Evolutionary conservation across 805 yeast genomes (phyloP), one percentile per base, ranked within the genome.

Genomic region (Metschnikowia gelsemii): DNA sequence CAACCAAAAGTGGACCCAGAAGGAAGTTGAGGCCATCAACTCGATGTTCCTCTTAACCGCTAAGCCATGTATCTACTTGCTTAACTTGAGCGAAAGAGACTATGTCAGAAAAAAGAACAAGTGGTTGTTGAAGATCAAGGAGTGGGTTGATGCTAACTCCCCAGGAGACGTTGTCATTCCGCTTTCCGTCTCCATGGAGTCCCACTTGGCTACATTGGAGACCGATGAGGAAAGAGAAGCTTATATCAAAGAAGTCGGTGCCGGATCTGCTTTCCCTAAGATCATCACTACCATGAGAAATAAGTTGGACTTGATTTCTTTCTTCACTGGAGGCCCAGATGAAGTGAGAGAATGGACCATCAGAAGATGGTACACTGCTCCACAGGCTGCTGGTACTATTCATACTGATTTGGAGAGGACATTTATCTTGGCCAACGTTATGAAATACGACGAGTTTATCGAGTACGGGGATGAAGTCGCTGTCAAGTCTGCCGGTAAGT

Each of bases 321-420:
- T 78, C 62, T 89, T 84, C 66, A 89, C 97, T 0, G 86, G 95
- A 58, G 96, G 96, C 21, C 81, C 82, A 19, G 71, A 74, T 38
- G 96, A 89, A 63, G 90, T 85, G 8, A 72, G 91, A 56, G 95
- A 89, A 61, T 89, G 97, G 97, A 84, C 89, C 13, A 73, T 89
- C 40, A 75, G 90, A 58, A 71, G 72, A 38, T 87, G 88, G 22
- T 76, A 84, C 13, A 76, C 79, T 26, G 96, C 95, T 2, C 90
- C 91, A 27, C 86, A 86, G 48, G 96, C 95, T 2, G 96, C 96
- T 0, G 95, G 90, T 17, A 82, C 84, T 24, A 89, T 89, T 45
- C 96, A 89, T 60, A 84, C 87, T 6, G 96, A 88, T 60, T 66
- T 88, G 41, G 82, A 84, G 65, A 78, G 82, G 55, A 85, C 95